Conservation (phyloP, 441 rosid species). For the Syzygium syzygioides region DNA sequence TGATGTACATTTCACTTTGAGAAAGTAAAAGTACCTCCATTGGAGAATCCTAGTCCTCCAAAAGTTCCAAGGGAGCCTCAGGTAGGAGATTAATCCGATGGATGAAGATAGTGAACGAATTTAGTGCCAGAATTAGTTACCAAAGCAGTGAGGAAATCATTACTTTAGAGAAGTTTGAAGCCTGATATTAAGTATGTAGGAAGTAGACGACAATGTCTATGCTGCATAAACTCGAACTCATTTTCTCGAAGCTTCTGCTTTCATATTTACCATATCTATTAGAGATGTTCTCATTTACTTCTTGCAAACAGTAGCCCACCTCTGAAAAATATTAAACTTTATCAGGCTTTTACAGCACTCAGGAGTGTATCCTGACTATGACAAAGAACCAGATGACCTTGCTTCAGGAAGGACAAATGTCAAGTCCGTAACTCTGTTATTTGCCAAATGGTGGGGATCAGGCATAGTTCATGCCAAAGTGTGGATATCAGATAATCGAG, state of each 20-base stretch:
- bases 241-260: neutral
- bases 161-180: neutral
- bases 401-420: conserved; percentile 75
- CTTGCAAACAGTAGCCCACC: neutral
- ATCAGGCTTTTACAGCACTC: conserved; percentile 69
- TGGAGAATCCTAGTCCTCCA: neutral
- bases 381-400: conserved; percentile 60
- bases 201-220: neutral
- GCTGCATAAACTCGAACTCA: neutral
- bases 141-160: neutral
- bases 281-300: neutral
- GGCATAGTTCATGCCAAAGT: conserved; percentile 89
- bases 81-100: neutral
- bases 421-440: conserved; percentile 51
- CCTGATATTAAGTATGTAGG: neutral
- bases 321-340: neutral
- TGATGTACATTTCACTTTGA: neutral
- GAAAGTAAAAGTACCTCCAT: neutral
- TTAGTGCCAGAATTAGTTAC: neutral
- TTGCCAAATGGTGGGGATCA: conserved; percentile 78
- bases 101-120: neutral
- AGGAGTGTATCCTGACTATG: conserved; percentile 69
- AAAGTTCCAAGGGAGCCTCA: neutral
- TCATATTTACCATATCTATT: rapidly evolving
- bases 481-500: conserved; percentile 70